These are phyloP conservation scores for Cryptomeria japonica DNA, from an alignment of 75 land plant species.

Conservation along the genomic window DNA sequence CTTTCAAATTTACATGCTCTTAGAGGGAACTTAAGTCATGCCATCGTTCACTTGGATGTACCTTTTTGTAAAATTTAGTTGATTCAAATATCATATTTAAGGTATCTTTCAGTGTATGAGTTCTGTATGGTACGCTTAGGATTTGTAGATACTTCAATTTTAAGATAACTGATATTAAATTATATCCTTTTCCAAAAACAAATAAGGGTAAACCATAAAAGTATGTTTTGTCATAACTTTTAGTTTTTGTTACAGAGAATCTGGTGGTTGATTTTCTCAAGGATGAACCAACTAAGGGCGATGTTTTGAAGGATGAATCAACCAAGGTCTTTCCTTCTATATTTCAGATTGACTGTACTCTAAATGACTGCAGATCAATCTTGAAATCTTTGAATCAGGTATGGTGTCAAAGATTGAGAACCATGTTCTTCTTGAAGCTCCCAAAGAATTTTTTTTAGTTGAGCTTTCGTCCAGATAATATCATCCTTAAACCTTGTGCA, in stretches of 20 bases:
- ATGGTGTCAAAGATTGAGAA: neutral
- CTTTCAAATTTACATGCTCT: neutral
- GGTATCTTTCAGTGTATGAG: neutral
- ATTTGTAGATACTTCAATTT: neutral
- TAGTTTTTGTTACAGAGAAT: slow-evolving; percentile 6
- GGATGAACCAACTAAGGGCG: slow-evolving; percentile 11
- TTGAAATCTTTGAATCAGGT: slow-evolving; percentile 49
- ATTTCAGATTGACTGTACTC: slow-evolving; percentile 65
- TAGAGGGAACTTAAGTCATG: neutral
- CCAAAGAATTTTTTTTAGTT: neutral
- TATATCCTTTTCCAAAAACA: neutral
- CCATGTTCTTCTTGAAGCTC: neutral
- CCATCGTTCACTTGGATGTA: neutral
- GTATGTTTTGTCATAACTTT: neutral
- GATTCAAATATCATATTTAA: neutral
- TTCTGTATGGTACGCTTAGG: neutral
- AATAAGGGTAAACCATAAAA: neutral
- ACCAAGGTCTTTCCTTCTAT: slow-evolving; percentile 40
- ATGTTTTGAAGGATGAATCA: slow-evolving; percentile 13
- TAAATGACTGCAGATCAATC: slow-evolving; percentile 58
- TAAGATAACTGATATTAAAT: neutral
- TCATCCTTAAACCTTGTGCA: neutral
- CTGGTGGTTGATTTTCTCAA: neutral
- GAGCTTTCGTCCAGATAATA: neutral
- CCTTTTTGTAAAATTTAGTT: neutral